A percentile compares a stretch with the other conserved stretches of the same genome.
phyloP scores from a whole-genome alignment of 202 grass and related monocot species.

The Setaria italica region DNA sequence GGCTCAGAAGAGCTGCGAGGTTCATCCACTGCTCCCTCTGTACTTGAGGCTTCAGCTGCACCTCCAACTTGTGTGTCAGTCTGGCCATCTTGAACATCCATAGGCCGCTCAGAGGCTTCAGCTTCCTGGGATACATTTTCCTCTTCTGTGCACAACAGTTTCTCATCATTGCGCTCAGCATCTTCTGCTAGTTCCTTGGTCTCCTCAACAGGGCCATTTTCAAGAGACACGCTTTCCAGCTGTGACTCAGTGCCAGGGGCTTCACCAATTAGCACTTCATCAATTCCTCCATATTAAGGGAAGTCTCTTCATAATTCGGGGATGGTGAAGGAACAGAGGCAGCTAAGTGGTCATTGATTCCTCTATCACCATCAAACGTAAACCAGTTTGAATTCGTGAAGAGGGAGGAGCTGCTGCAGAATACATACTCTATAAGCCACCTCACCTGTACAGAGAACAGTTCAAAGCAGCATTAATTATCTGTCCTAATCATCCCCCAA shows the following conservation, averaged over 20 bases:
- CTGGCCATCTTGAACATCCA: constrained; percentile 38
- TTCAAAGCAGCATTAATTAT: constrained; percentile 38
- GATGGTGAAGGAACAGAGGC: constrained; percentile 65
- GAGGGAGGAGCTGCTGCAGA: constrained; percentile 61
- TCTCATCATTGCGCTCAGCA: constrained; percentile 27
- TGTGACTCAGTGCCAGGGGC: constrained; percentile 34
- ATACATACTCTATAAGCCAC: constrained; percentile 35
- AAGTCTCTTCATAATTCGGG: constrained; percentile 56
- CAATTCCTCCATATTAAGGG: constrained; percentile 45
- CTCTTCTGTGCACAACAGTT: constrained; percentile 45
- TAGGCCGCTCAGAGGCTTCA: constrained; percentile 21
- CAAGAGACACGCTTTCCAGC: constrained; percentile 44
- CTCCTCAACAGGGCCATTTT: constrained; percentile 62
- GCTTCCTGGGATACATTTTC: constrained; percentile 14
- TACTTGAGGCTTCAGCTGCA: constrained; percentile 29
- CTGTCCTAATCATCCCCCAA: constrained; percentile 82
- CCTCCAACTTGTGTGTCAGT: constrained; percentile 23
- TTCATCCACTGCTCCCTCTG: constrained; percentile 33
- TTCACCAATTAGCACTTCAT: constrained; percentile 64
- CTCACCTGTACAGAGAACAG: constrained; percentile 26
- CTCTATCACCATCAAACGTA: constrained; percentile 80
- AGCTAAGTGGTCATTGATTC: constrained; percentile 58
- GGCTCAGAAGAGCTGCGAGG: constrained; percentile 31
- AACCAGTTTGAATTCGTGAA: constrained; percentile 92
- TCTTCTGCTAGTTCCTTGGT: constrained; percentile 28